Conservation (phyloP, 495 filamentous ascomycete species). For the Penicillium robsamsonii region DNA sequence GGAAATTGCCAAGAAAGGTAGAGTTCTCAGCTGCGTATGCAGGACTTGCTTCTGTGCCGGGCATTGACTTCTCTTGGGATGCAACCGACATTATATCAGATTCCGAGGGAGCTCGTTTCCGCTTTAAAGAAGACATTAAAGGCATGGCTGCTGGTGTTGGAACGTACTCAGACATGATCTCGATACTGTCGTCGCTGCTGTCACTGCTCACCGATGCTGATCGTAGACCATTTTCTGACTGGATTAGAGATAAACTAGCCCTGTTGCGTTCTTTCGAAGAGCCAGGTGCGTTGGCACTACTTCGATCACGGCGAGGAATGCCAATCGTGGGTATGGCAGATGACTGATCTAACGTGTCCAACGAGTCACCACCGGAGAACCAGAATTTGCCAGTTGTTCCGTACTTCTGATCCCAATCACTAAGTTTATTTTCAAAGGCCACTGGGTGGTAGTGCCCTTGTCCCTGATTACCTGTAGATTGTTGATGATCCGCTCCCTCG, state of each 20-base stretch:
- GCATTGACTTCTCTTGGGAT: slow-evolving; percentile 31
- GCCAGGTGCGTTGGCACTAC: background rate
- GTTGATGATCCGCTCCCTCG: slow-evolving; percentile 10
- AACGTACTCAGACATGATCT: slow-evolving; percentile 24
- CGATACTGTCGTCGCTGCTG: slow-evolving; percentile 36
- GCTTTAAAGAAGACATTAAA: slow-evolving; percentile 34
- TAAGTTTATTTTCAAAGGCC: slow-evolving; percentile 45
- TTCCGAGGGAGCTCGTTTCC: slow-evolving; percentile 44
- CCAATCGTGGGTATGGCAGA: slow-evolving; percentile 44
- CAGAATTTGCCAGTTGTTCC: slow-evolving; percentile 49
- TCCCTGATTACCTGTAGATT: slow-evolving; percentile 11
- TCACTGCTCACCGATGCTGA: slow-evolving; percentile 31
- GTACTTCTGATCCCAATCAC: slow-evolving; percentile 52
- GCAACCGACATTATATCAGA: slow-evolving; percentile 30
- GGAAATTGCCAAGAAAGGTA: slow-evolving; percentile 44
- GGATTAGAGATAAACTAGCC: background rate
- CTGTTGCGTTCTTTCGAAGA: slow-evolving; percentile 3
- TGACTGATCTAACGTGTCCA: slow-evolving; percentile 7
- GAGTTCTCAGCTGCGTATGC: slow-evolving; percentile 31
- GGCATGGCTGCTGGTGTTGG: slow-evolving; percentile 20
- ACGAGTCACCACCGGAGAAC: slow-evolving; percentile 30
- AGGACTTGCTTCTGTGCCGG: slow-evolving; percentile 19
- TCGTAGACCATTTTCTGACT: slow-evolving; percentile 3
- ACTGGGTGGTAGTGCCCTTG: slow-evolving; percentile 51
- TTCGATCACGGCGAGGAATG: slow-evolving; percentile 31